Evolutionary conservation across 2,329 filamentous ascomycete species (phyloP).

Genomic region (Massarina eburnea): DNA sequence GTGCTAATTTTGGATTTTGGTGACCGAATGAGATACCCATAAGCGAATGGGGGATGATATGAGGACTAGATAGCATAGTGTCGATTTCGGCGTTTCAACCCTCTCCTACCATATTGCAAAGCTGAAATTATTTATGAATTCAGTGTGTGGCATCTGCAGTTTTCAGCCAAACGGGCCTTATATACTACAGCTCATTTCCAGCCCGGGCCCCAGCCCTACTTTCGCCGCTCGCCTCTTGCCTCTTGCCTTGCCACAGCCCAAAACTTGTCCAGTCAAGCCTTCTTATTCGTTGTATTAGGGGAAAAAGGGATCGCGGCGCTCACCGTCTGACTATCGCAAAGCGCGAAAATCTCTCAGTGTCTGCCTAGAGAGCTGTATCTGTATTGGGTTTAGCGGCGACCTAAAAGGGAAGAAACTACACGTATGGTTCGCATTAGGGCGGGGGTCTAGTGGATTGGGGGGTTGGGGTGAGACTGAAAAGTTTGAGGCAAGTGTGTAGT

Average conservation of each 20-base stretch:
- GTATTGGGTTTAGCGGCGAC: conserved; percentile 3
- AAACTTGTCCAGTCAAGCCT: background rate
- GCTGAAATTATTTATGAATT: no score
- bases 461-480: background rate
- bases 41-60: background rate
- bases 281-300: conserved; percentile 7
- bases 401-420: background rate
- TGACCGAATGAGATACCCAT: background rate
- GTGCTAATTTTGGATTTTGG: background rate
- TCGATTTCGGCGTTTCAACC: background rate
- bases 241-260: conserved; percentile 2
- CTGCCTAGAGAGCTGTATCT: conserved; percentile 8
- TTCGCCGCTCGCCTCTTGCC: conserved; percentile 2
- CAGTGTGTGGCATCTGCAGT: background rate
- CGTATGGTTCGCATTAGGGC: conserved; percentile 3
- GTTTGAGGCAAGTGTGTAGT: no score
- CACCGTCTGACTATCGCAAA: conserved; percentile 8
- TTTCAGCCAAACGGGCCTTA: background rate
- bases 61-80: background rate
- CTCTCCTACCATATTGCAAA: no score
- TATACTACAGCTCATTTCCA: background rate
- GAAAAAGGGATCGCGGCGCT: conserved; percentile 4
- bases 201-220: background rate
- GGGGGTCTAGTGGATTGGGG: background rate
- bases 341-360: conserved; percentile 12